A percentile compares a stretch with the other conserved stretches of the same genome.
Evolutionary conservation across 148 eudicot species (phyloP).

Genomic region (Arctostaphylos glauca): DNA sequence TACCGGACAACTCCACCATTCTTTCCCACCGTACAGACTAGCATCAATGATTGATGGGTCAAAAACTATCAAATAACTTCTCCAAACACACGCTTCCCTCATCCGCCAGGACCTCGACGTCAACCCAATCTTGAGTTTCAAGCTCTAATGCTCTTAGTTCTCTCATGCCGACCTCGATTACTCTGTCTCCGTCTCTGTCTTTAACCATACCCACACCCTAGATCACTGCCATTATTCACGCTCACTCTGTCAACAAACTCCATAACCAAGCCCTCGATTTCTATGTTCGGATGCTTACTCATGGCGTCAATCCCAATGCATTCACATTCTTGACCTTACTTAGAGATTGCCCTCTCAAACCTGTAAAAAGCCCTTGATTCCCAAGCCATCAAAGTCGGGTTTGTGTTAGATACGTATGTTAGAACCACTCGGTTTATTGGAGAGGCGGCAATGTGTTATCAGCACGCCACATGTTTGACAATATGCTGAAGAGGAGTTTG

Average conservation of each 20-base stretch:
- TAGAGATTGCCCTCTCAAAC: conserved; percentile 39
- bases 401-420: conserved; percentile 54
- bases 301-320: conserved; percentile 63
- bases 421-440: conserved; percentile 62
- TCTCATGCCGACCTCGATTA: conserved; percentile 44
- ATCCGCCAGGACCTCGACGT: conserved; percentile 60
- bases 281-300: conserved; percentile 54
- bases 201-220: conserved; percentile 38
- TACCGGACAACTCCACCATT: conserved; percentile 14
- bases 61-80: conserved; percentile 37
- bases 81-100: conserved; percentile 61
- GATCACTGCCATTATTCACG: conserved; percentile 60
- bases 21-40: conserved; percentile 45
- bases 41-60: conserved; percentile 44
- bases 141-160: conserved; percentile 73
- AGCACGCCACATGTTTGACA: conserved; percentile 64
- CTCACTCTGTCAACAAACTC: conserved; percentile 38
- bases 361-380: conserved; percentile 50
- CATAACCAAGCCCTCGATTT: conserved; percentile 39
- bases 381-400: conserved; percentile 53
- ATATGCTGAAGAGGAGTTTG: conserved; percentile 63
- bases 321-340: conserved; percentile 65
- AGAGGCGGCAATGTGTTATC: conserved; percentile 50
- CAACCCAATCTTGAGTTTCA: conserved; percentile 58
- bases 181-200: conserved; percentile 49